Conservation (phyloP, 2,329 filamentous ascomycete genomes). For the Alternaria viburni region DNA sequence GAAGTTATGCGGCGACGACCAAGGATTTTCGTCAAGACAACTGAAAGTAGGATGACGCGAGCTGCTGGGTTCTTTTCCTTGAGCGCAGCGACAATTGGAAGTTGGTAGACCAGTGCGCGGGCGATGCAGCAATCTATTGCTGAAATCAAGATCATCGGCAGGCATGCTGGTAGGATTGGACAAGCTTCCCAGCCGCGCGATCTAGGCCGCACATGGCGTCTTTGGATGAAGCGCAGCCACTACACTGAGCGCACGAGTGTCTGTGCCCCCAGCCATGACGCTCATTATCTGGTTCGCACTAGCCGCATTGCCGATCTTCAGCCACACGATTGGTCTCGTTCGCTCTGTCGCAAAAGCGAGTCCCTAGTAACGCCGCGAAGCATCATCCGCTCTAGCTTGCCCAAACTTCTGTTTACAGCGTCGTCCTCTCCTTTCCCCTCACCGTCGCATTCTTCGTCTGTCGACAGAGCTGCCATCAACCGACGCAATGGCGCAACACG, state of each 20-base stretch:
- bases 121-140: constrained; percentile 1
- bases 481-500: constrained; percentile 39
- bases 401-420: constrained; percentile 3
- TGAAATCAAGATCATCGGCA: not conserved
- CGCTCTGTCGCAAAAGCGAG: not conserved
- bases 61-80: not conserved
- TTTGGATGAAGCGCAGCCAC: constrained; percentile 15
- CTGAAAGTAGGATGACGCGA: not conserved
- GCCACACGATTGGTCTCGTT: constrained; percentile 17
- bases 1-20: not conserved
- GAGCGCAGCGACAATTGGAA: not conserved
- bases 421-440: not conserved
- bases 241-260: constrained; percentile 7
- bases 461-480: not conserved
- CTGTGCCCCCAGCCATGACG: constrained; percentile 10
- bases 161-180: constrained; percentile 7
- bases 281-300: not conserved
- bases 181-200: constrained; percentile 5
- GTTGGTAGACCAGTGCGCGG: not conserved
- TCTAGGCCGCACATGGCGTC: constrained; percentile 11
- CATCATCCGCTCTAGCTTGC: constrained; percentile 16
- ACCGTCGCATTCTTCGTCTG: not conserved
- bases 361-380: constrained; percentile 18
- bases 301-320: constrained; percentile 15
- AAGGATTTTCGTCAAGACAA: too few relatives aligned